phyloP scores from a whole-genome alignment of 2,329 filamentous ascomycete genomes.

The Setomelanomma holmii region DNA sequence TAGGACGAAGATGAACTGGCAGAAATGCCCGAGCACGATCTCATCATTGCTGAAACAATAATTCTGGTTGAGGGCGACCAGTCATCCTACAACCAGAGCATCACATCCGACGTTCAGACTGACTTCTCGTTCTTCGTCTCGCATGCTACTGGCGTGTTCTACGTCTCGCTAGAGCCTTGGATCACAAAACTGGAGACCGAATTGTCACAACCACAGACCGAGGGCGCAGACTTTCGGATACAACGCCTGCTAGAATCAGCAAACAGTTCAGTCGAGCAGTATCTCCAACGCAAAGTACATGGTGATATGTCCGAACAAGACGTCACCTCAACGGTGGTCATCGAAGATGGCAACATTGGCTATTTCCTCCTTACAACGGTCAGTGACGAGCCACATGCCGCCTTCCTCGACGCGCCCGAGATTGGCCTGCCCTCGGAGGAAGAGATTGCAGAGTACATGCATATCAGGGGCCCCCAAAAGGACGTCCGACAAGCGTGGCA shows the following conservation, averaged over 20 bases:
- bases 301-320: conserved; percentile 26
- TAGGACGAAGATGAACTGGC: conserved; percentile 30
- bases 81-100: conserved; percentile 57
- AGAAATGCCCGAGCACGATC: conserved; percentile 32
- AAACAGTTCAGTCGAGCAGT: conserved; percentile 57
- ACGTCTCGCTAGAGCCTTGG: conserved; percentile 65
- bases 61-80: conserved; percentile 31
- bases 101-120: conserved; percentile 63
- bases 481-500: conserved; percentile 73
- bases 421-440: conserved; percentile 35
- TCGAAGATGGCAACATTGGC: conserved; percentile 64
- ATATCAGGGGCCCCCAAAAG: conserved; percentile 18
- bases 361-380: conserved; percentile 63
- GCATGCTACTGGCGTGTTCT: conserved; percentile 60
- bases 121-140: conserved; percentile 67
- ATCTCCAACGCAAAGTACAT: conserved; percentile 49
- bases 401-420: conserved; percentile 59
- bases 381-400: conserved; percentile 58
- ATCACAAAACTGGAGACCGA: conserved; percentile 64
- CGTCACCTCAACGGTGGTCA: conserved; percentile 58
- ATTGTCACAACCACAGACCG: conserved; percentile 57
- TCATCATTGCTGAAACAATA: conserved; percentile 53
- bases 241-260: conserved; percentile 62
- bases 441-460: conserved; percentile 35
- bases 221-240: conserved; percentile 64